A percentile compares a stretch with the other conserved stretches of the same genome.
phyloP scores from a whole-genome alignment of 441 rosid genomes.

The Brassica hybrid region DNA sequence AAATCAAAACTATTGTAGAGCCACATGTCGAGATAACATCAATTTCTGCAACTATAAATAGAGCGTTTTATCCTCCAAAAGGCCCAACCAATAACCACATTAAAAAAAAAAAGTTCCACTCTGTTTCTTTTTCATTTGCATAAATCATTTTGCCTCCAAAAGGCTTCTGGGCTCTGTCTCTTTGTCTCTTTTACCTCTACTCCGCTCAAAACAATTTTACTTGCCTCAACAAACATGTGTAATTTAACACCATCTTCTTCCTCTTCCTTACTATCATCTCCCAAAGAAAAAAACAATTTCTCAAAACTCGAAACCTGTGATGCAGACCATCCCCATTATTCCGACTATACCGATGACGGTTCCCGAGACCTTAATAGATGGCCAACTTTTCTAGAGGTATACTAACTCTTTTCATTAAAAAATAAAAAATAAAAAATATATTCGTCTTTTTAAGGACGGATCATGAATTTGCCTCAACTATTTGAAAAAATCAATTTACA shows the following conservation, averaged over 20 bases:
- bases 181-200: constrained; percentile 12
- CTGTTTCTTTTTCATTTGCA: constrained; percentile 23
- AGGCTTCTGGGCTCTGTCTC: constrained; percentile 19
- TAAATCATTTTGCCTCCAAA: constrained; percentile 34
- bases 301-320: constrained; percentile 42
- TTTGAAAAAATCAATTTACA: too few species aligned
- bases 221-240: constrained; percentile 50
- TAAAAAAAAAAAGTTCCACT: constrained; percentile 16
- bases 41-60: constrained; percentile 26
- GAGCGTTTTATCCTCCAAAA: constrained; percentile 21
- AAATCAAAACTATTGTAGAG: not conserved
- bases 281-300: constrained; percentile 49
- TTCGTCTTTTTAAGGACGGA: too few species aligned
- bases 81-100: constrained; percentile 33
- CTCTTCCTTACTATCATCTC: constrained; percentile 49
- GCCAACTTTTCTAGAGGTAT: constrained; percentile 90
- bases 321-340: constrained; percentile 43
- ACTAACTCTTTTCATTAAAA: not conserved
- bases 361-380: constrained; percentile 58
- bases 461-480: too few species aligned
- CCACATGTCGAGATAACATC: constrained; percentile 16
- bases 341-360: constrained; percentile 39
- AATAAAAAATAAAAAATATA: not conserved
- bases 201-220: not conserved
- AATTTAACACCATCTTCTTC: constrained; percentile 66